phyloP scores from a whole-genome alignment of 768 basidiomycete genomes.

The Clavulina sp. region DNA sequence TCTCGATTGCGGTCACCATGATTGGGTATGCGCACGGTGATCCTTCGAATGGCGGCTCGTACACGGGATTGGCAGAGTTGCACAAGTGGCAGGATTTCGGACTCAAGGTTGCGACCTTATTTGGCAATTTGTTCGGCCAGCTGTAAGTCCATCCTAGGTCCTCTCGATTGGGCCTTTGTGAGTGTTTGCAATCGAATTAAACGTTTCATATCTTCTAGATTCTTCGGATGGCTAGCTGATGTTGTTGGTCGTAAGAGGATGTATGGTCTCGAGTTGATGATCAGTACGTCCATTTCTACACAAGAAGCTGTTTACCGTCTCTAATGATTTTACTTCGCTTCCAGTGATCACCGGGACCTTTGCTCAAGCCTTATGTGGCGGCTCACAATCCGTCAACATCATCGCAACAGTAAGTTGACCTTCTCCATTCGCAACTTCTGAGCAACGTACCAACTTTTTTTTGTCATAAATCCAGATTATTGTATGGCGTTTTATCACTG shows the following conservation, averaged over 20 bases:
- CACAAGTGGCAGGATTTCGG: constrained; percentile 53
- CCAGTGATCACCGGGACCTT: constrained; percentile 54
- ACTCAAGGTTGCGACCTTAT: constrained; percentile 61
- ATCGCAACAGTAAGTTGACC: constrained; percentile 56
- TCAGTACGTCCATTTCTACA: constrained; percentile 24
- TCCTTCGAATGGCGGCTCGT: too few relatives aligned
- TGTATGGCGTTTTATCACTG: constrained; percentile 64
- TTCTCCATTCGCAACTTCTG: too few relatives aligned
- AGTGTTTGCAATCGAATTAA: neutral
- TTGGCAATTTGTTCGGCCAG: constrained; percentile 61
- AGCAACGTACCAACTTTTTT: too few relatives aligned
- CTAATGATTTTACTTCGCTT: constrained; percentile 4
- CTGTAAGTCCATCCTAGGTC: too few relatives aligned
- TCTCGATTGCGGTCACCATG: constrained; percentile 73
- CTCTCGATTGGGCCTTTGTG: too few relatives aligned
- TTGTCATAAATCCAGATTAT: too few relatives aligned
- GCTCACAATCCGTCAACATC: constrained; percentile 46
- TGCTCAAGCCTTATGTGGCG: constrained; percentile 59
- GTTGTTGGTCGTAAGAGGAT: constrained; percentile 35
- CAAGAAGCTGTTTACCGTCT: neutral
- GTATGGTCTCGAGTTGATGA: constrained; percentile 54
- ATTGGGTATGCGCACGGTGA: constrained; percentile 32
- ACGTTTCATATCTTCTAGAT: neutral
- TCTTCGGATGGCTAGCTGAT: constrained; percentile 73
- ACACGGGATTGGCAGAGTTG: too few relatives aligned